Conservation (phyloP, 495 filamentous ascomycete species). For the Endocarpon pusillum region DNA sequence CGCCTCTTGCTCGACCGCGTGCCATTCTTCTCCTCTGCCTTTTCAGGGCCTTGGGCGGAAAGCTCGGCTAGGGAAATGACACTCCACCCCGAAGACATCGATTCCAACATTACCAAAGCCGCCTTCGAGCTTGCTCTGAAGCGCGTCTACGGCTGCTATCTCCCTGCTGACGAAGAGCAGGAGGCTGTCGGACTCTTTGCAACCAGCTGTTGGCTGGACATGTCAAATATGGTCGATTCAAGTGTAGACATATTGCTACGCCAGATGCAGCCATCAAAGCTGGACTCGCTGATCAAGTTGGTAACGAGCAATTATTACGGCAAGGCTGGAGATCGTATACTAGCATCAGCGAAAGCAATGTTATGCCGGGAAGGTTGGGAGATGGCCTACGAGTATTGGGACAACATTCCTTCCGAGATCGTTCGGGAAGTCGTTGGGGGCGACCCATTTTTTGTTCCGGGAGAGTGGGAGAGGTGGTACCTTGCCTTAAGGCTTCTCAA, state of each 20-base stretch:
- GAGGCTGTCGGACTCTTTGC: conserved; percentile 41
- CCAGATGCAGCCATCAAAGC: conserved; percentile 30
- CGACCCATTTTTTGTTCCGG: conserved; percentile 42
- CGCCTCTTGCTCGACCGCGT: conserved; percentile 40
- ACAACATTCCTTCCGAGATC: conserved; percentile 38
- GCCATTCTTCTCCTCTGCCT: conserved; percentile 37
- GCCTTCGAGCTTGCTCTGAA: conserved; percentile 42
- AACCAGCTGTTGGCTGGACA: conserved; percentile 41
- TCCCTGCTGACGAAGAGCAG: conserved; percentile 29
- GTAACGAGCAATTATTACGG: conserved; percentile 44
- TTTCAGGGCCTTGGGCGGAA: conserved; percentile 43
- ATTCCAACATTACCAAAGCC: conserved; percentile 35
- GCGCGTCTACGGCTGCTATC: conserved; percentile 34
- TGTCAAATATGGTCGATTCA: conserved; percentile 39
- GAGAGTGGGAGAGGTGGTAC: conserved; percentile 41
- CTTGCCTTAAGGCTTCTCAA: conserved; percentile 37
- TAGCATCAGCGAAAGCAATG: conserved; percentile 40
- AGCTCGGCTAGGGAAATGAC: conserved; percentile 34
- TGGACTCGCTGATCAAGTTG: conserved; percentile 31
- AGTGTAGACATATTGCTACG: conserved; percentile 35
- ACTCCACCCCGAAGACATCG: conserved; percentile 38
- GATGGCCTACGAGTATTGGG: conserved; percentile 39
- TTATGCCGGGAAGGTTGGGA: conserved; percentile 43
- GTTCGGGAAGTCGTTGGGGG: conserved; percentile 39
- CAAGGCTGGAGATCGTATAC: conserved; percentile 33